Base-by-base conservation (phyloP, 2,329 filamentous ascomycete species). In the Ascochyta pisi region DNA sequence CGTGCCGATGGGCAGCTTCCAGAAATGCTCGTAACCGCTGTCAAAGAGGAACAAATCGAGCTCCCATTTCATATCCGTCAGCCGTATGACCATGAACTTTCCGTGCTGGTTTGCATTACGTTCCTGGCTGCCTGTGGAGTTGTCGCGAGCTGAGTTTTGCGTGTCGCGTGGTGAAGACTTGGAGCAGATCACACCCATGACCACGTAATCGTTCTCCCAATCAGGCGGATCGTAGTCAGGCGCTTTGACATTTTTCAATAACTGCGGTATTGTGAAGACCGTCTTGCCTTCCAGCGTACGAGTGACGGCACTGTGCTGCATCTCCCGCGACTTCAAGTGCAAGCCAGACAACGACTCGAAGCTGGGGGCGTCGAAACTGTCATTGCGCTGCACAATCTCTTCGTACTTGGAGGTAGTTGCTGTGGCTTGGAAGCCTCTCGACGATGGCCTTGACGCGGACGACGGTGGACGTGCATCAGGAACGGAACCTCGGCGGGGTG, bases 31-130 rank as follows among this genome's bases (percentile, higher is more conserved):
- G 67, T 98, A 97, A 6, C 92, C 96, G 0, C 89, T 87, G 67
- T 91, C 90, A 76, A 99, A 99, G 13, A 99, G 84, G 67, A 92
- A 98, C 38, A 98, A 83, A 62, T 98, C 93, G 12, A 99, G 76
- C 66, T 96, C 92, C 86, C 88, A 96, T 67, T 92, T 89, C 10
- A 99, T 81, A 74, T 99, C 94, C 0, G 91, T 92, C 3, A 99
- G 82, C 2, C 86, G 91, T 59, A 99, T 80, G 1, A 94, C 89
- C 90, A 99, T 97, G 79, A 96, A 99, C 74, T 96, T 97, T 45
- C 89, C 89, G 19, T 83, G 78, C 41, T 82, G 82, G 50, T 88
- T 83, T 9, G 84, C 81, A 43, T 84, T 78, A 16, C 79, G 77
- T 47, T 77, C 76, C 41, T 81, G 76, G 4, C 71, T 73, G 35